Base-by-base conservation (phyloP, 345 rosid species). In the Boechera divaricarpa region DNA sequence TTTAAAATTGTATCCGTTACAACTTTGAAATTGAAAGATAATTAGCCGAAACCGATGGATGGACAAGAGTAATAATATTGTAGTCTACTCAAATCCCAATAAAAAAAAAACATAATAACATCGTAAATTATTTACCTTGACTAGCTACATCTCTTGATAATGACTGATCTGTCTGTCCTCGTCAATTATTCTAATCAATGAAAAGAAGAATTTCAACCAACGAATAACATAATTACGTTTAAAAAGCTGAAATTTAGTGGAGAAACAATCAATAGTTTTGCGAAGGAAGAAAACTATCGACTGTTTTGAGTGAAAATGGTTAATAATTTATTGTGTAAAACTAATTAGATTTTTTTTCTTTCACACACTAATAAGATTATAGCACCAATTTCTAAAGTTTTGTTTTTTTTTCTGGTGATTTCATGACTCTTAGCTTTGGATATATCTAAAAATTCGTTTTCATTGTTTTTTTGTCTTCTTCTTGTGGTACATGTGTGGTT, bases 61-160 rank as follows among this genome's bases (percentile, higher is more conserved):
- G 42, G 11, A 35, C 26, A 58, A 6, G 7, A 21, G 7, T 18
- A 38, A 18, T 39, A 38, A 10, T 39, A 24, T 1, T 38, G 10
- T 38, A 36, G 31, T 36, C 21, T 10, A 62, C 66, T 62, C 67
- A 62, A 41, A 39, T 62, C 51, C 67, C 51, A 62, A 62, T 41
- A 13, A 41, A 2, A 55, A 52, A 55, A 52, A 26, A 44, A 63
- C 67, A 62, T 24, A 62, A 62, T 62, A 24, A 63, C 38, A 28
- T 63, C 52, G 8, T 42, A 38, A 42, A 42, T 42, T 15, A 24
- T 61, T 21, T 62, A 39, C 49, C 11, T 63, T 63, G 52, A 63
- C 52, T 42, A 24, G 21, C 36, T 41, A 41, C 21, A 42, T 33
- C 36, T 26, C 67, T 47, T 63, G 52, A 42, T 42, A 15, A 63